These are phyloP conservation scores for Verticillium dahliae DNA, from an alignment of 2,329 filamentous ascomycete genomes.

Conservation along the genomic window DNA sequence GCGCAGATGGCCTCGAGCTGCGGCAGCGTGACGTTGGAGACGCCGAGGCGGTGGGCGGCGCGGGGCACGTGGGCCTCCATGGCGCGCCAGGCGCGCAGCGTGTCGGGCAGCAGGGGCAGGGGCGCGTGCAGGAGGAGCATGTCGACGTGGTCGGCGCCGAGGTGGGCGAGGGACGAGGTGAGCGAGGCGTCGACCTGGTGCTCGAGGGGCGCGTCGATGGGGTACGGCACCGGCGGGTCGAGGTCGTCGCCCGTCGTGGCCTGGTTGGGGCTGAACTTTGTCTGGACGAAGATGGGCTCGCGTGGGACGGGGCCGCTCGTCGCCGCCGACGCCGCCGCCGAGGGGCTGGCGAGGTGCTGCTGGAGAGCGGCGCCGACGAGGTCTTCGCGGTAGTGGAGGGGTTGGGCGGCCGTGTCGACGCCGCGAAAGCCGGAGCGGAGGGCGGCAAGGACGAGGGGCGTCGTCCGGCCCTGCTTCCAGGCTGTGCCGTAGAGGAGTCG, in stretches of 20 bases:
- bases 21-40: conserved; percentile 64
- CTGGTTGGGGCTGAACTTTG: conserved; percentile 65
- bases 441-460: conserved; percentile 61
- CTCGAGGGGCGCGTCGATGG: conserved; percentile 56
- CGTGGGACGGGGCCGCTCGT: neutral
- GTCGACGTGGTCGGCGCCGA: conserved; percentile 50
- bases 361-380: conserved; percentile 63
- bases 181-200: conserved; percentile 64
- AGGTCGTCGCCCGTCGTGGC: conserved; percentile 45
- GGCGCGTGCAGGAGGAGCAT: conserved; percentile 68
- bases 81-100: conserved; percentile 58
- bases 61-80: conserved; percentile 56
- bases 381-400: conserved; percentile 69
- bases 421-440: conserved; percentile 63
- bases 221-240: conserved; percentile 45
- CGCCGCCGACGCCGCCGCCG: neutral
- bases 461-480: conserved; percentile 72
- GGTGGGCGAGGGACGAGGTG: conserved; percentile 57
- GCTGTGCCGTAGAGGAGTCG: conserved; percentile 71
- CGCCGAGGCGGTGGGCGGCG: conserved; percentile 60
- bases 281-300: conserved; percentile 55
- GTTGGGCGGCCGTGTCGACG: conserved; percentile 74
- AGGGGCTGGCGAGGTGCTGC: conserved; percentile 8
- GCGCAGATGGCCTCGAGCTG: conserved; percentile 41
- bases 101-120: conserved; percentile 33